Evolutionary conservation across 1,139 yeast genomes (phyloP).

Genomic region (Yamadazyma siamensis): DNA sequence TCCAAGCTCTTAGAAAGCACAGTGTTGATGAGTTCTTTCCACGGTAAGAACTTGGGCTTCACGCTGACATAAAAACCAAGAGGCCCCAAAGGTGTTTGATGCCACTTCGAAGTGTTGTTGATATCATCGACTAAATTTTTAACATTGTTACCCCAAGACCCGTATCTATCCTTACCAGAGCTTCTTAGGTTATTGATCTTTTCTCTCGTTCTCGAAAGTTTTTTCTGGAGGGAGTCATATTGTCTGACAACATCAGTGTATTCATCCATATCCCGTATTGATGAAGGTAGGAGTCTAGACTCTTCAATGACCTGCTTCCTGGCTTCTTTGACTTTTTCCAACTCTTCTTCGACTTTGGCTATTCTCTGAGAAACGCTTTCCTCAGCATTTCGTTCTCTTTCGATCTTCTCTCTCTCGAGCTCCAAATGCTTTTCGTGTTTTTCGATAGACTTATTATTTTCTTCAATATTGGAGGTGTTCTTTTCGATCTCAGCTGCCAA

Average conservation of each 20-base stretch:
- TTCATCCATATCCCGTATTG: background rate
- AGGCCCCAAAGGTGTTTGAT: conserved; percentile 74
- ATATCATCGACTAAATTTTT: conserved; percentile 42
- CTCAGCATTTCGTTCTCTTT: background rate
- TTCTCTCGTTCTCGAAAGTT: background rate
- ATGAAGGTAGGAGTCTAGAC: conserved; percentile 4
- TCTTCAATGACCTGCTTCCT: conserved; percentile 21
- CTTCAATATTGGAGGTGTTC: conserved; percentile 1
- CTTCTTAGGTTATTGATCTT: conserved; percentile 8
- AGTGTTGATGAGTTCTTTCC: conserved; percentile 63
- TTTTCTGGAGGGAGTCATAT: background rate
- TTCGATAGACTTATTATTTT: background rate
- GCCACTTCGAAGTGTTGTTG: conserved; percentile 34
- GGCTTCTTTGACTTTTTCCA: conserved; percentile 40
- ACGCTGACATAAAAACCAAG: conserved; percentile 62
- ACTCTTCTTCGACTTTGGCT: conserved; percentile 28
- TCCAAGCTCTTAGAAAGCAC: conserved; percentile 44
- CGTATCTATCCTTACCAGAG: conserved; percentile 26
- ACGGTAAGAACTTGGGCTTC: conserved; percentile 51
- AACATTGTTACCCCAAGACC: conserved; percentile 51
- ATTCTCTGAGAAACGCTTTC: background rate
- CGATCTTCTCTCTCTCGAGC: conserved; percentile 5
- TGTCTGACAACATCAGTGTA: background rate
- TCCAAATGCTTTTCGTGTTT: conserved; percentile 8
- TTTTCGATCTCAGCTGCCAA: conserved; percentile 2